These are phyloP conservation scores for Chrysanthemum makinoi DNA, from an alignment of 129 eudicot genomes.

Conservation along the genomic window DNA sequence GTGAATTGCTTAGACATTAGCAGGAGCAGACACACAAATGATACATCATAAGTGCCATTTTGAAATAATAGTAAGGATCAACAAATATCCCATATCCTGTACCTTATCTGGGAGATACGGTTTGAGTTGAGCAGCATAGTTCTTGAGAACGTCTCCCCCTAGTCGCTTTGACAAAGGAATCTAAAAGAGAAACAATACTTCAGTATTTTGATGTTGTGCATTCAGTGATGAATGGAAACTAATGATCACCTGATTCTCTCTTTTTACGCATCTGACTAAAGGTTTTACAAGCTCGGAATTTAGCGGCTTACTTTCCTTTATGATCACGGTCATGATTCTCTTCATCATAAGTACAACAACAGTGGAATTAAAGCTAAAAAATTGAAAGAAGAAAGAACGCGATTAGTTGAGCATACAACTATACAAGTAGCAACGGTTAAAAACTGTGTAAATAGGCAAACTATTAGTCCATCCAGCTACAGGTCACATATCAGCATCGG, in stretches of 20 bases:
- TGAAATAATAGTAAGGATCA: no score
- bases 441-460: constrained; percentile 37
- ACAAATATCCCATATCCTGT: neutral
- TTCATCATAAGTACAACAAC: constrained; percentile 34
- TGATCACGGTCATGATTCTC: constrained; percentile 42
- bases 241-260: constrained; percentile 35
- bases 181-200: neutral
- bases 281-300: constrained; percentile 36
- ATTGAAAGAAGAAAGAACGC: neutral
- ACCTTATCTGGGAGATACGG: neutral
- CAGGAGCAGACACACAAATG: no score
- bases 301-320: constrained; percentile 34
- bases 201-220: neutral
- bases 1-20: no score
- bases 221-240: neutral
- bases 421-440: constrained; percentile 9
- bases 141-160: neutral
- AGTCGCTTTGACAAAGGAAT: neutral
- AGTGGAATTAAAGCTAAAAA: constrained; percentile 28
- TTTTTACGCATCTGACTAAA: constrained; percentile 30
- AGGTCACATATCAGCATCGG: constrained; percentile 43
- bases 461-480: constrained; percentile 21
- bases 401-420: constrained; percentile 25
- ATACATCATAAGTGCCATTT: no score
- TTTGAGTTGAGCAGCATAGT: neutral